These are phyloP conservation scores for Nymphaea colorata DNA, from an alignment of 164 flowering plant genomes.

Conservation along the genomic window DNA sequence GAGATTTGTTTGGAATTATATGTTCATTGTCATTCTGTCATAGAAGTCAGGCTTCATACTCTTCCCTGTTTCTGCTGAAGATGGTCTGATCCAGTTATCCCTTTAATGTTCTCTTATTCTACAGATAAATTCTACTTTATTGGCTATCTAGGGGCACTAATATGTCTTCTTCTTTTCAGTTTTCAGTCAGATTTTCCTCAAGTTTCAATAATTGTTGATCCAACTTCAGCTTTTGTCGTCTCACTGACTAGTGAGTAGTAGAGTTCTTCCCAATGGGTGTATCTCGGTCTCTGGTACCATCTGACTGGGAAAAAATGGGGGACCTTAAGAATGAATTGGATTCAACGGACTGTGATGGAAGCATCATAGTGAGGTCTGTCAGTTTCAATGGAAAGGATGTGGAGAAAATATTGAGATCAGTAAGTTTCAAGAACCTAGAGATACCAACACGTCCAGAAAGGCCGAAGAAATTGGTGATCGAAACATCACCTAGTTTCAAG, in stretches of 20 bases:
- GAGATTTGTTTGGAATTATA: not conserved
- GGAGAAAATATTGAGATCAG: not conserved
- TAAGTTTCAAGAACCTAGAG: not conserved
- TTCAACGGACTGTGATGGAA: not conserved
- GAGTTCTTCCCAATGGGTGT: not conserved
- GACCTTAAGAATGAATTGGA: not conserved
- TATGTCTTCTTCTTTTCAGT: not conserved
- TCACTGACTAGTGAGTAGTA: not conserved
- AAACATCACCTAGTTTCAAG: conserved; percentile 25
- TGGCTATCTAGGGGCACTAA: not conserved
- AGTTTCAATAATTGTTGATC: not conserved
- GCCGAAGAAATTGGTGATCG: not conserved
- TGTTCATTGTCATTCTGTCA: not conserved
- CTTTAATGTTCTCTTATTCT: too few species aligned
- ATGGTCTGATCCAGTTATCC: too few species aligned
- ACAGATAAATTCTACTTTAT: not conserved
- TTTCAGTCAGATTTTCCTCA: not conserved
- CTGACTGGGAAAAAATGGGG: not conserved
- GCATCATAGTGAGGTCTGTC: conserved; percentile 1
- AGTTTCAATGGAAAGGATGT: not conserved
- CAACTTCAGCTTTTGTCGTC: not conserved
- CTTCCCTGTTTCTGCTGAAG: not conserved
- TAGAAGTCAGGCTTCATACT: too few species aligned
- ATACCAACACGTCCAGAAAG: not conserved
- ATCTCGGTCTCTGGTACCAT: not conserved